Base-by-base conservation (phyloP, 169 alveolate species). In the Condylostoma magnum region DNA sequence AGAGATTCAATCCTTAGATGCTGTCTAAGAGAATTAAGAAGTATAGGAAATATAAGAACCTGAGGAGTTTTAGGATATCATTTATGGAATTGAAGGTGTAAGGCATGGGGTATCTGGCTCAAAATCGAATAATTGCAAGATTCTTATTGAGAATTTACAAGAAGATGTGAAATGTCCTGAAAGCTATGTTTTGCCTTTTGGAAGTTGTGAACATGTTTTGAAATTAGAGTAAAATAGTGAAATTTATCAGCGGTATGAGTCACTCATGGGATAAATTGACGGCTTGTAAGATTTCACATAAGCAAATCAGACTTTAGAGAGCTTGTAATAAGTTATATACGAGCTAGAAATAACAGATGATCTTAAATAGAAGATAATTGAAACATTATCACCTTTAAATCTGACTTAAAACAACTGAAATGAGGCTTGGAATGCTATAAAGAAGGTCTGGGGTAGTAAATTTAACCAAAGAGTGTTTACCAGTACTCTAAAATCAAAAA, bases 401-500 rank as follows among this genome's bases (percentile, higher is more conserved):
- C 22, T 15, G 25, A 30, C 18, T n/a, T n/a, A 27, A 18, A 28
- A 41, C 20, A n/a, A 60, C 12, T 60, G 71, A 55, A 36, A 41
- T n/a, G 36, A 36, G 8, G 71, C 33, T 6, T 86, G 86, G 83
- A 77, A 51, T 31, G 83, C 89, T 28, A 86, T 90, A 41, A 90
- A 84, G 73, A 75, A 73, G 60, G 95, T 90, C 22, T 90, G 95
- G 95, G 86, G 88, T n/a, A 79, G 90, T 25, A 86, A 87, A 53
- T 90, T 78, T 68, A 87, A 86, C 25, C 92, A 87, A 69, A 69
- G 91, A 55, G 93, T 90, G 25, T 90, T 76, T 77, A 41, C 79
- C 4, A 89, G 88, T 30, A 84, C 89, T 60, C 69, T 82, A 46
- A 90, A 90, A 72, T 76, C 85, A 20, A 90, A 91, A 46, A 83